phyloP scores from a whole-genome alignment of 257 asterid species.

The Capsicum rhomboideum region DNA sequence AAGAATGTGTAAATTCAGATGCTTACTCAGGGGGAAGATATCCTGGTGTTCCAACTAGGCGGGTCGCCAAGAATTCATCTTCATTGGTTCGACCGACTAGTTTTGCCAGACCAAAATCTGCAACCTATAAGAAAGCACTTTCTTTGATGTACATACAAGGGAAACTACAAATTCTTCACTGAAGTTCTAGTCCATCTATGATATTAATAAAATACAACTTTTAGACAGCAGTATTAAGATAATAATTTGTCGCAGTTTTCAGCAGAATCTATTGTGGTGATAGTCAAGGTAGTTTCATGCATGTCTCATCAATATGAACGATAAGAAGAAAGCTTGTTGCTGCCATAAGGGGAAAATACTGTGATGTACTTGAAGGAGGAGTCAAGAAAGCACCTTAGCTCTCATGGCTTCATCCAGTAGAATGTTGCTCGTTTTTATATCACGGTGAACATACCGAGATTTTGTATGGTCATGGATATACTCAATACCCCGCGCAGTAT shows the following conservation, averaged over 20 bases:
- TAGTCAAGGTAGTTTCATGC: background rate
- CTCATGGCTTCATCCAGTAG: constrained; percentile 70
- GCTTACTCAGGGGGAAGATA: constrained; percentile 91
- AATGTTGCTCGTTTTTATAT: constrained; percentile 74
- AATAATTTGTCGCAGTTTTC: no score
- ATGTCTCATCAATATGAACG: background rate
- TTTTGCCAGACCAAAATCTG: constrained; percentile 86
- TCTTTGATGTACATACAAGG: background rate
- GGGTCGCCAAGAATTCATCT: constrained; percentile 60
- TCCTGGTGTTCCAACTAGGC: constrained; percentile 87
- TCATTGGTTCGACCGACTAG: constrained; percentile 64
- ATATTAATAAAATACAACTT: background rate
- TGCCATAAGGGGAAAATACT: background rate
- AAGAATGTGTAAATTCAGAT: background rate
- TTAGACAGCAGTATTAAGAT: background rate
- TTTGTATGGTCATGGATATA: constrained; percentile 88
- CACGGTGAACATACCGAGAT: constrained; percentile 71
- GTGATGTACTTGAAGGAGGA: background rate
- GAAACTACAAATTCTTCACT: background rate
- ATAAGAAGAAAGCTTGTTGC: background rate
- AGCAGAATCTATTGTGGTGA: no score
- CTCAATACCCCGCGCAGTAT: constrained; percentile 77
- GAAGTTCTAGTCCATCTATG: background rate
- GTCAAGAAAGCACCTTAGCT: constrained; percentile 49
- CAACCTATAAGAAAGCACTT: constrained; percentile 37